phyloP scores from a whole-genome alignment of 306 rosid genomes.

The Pyrus pyrifolia region DNA sequence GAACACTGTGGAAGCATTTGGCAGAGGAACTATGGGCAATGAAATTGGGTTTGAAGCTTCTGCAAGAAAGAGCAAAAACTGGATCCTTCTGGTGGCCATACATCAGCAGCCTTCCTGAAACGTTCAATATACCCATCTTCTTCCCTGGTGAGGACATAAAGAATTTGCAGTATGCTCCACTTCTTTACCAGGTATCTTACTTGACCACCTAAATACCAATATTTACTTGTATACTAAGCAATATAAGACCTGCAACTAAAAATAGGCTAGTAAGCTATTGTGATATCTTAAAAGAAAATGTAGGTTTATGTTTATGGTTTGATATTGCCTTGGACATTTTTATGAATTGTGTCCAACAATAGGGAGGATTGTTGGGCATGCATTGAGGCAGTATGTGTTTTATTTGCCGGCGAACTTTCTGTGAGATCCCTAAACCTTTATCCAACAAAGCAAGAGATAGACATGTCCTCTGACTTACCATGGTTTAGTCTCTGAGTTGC shows the following conservation, averaged over 20 bases:
- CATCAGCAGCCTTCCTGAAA: slow-evolving; percentile 79
- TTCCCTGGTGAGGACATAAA: slow-evolving; percentile 75
- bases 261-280: background rate
- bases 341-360: background rate
- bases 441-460: too few species aligned
- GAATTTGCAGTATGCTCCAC: slow-evolving; percentile 95
- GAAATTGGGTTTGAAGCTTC: slow-evolving; percentile 94
- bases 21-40: slow-evolving; percentile 98
- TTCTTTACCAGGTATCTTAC: slow-evolving; percentile 73
- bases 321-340: background rate
- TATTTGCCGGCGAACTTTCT: too few species aligned
- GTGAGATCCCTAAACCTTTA: too few species aligned
- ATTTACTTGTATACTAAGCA: background rate
- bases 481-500: too few species aligned
- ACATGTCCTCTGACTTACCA: too few species aligned
- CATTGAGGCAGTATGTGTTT: too few species aligned
- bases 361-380: background rate
- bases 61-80: slow-evolving; percentile 82
- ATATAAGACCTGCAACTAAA: background rate
- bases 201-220: background rate
- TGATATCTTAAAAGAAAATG: background rate
- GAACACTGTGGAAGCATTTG: slow-evolving; percentile 86
- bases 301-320: background rate
- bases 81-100: slow-evolving; percentile 99
- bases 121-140: slow-evolving; percentile 71